Evolutionary conservation across 129 eudicot genomes (phyloP).

Genomic region (Cynara cardunculus): DNA sequence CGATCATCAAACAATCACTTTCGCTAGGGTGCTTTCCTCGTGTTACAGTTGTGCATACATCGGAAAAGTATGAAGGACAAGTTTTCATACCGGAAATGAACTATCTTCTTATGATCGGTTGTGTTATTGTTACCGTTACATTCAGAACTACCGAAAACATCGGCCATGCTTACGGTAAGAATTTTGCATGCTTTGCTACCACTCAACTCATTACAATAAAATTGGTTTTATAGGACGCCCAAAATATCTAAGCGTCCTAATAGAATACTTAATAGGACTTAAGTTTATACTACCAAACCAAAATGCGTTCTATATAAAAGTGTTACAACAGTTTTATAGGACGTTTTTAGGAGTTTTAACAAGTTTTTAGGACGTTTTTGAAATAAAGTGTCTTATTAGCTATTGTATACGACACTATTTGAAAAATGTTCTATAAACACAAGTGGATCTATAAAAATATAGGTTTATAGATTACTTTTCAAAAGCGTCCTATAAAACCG

Average conservation of each 20-base stretch:
- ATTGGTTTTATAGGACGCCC: neutral
- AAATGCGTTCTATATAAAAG: too few relatives aligned
- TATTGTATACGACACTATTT: too few relatives aligned
- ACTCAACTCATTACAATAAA: neutral
- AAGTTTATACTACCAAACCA: too few relatives aligned
- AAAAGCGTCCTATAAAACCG: neutral
- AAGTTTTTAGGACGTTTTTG: too few relatives aligned
- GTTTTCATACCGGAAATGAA: slow-evolving; percentile 78
- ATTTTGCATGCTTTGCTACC: neutral
- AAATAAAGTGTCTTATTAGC: too few relatives aligned
- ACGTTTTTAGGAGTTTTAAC: too few relatives aligned
- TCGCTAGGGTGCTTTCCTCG: slow-evolving; percentile 84
- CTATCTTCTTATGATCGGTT: slow-evolving; percentile 70
- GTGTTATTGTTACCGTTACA: slow-evolving; percentile 56
- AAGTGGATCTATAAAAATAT: too few relatives aligned
- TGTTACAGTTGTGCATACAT: slow-evolving; percentile 73
- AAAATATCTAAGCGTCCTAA: neutral
- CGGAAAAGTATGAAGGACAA: slow-evolving; percentile 69
- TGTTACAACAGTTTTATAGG: too few relatives aligned
- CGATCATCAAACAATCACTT: slow-evolving; percentile 75
- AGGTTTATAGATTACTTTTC: too few relatives aligned
- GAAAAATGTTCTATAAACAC: too few relatives aligned
- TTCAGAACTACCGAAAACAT: slow-evolving; percentile 57
- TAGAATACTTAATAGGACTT: neutral
- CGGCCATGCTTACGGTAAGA: slow-evolving; percentile 84